Evolutionary conservation across 1,284 basidiomycete species (phyloP).

Genomic region (Kwoniella shivajii): DNA sequence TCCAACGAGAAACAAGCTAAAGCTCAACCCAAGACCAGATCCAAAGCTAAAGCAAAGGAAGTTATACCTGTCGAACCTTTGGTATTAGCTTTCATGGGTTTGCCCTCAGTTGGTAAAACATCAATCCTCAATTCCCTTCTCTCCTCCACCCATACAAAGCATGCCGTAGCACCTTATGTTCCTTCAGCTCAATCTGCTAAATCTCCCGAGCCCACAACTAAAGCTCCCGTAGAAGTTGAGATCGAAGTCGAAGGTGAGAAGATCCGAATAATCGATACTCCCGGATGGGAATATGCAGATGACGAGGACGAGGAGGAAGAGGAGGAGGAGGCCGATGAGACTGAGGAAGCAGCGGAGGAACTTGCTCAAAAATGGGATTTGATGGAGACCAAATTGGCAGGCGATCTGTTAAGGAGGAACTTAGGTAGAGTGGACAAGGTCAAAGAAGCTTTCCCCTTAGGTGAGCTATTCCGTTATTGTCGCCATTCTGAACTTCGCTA

Average conservation of each 20-base stretch:
- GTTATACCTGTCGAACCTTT: slow-evolving; percentile 46
- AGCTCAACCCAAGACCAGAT: slow-evolving; percentile 10
- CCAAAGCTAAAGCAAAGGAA: slow-evolving; percentile 28
- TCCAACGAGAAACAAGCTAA: slow-evolving; percentile 24
- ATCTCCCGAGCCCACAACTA: slow-evolving; percentile 67
- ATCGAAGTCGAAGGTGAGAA: slow-evolving; percentile 50
- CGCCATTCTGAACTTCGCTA: not conserved
- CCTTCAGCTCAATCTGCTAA: slow-evolving; percentile 59
- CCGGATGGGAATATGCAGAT: slow-evolving; percentile 68
- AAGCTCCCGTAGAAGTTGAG: slow-evolving; percentile 67
- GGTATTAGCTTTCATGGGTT: slow-evolving; percentile 71
- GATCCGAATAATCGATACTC: slow-evolving; percentile 76
- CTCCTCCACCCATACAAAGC: slow-evolving; percentile 51
- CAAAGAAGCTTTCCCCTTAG: slow-evolving; percentile 76
- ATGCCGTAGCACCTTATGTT: slow-evolving; percentile 62
- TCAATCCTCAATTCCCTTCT: slow-evolving; percentile 76
- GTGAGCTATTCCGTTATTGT: slow-evolving; percentile 56
- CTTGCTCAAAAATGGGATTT: slow-evolving; percentile 58
- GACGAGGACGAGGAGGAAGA: slow-evolving; percentile 45
- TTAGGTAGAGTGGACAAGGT: slow-evolving; percentile 84
- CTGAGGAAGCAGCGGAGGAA: slow-evolving; percentile 54
- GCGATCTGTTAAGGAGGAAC: slow-evolving; percentile 74
- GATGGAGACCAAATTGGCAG: slow-evolving; percentile 59
- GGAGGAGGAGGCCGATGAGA: slow-evolving; percentile 41
- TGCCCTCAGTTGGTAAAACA: slow-evolving; percentile 75